Base-by-base conservation (phyloP, 768 basidiomycete species). In the Leccinum fibrillosum region DNA sequence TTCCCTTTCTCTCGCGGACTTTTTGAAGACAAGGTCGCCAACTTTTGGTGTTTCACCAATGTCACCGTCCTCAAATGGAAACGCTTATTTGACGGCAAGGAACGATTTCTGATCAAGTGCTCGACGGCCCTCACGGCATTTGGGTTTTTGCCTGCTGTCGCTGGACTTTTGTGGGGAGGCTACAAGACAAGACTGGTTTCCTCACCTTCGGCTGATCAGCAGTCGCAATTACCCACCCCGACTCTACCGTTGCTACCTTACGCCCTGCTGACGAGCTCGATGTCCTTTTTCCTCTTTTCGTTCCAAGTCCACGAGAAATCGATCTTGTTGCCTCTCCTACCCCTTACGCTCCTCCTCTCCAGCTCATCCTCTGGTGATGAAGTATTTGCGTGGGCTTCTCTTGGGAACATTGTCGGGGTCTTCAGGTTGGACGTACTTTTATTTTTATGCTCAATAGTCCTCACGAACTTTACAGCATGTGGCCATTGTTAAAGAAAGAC, bases 231-330 rank as follows among this genome's bases (percentile, higher is more conserved):
- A 28, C 78, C 79, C 9, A 76, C 83, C 0, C 82, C 83, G 5
- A 79, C 89, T 26, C 73, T 89, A 23, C 79, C 84, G 0, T 76
- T 98, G 2, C 79, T 98, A 4, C 90, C 89, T 0, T 89, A 91
- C 62, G 86, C 90, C 2, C 78, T 97, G 26, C 81, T 94, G 59
- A 86, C 84, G 7, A 86, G 85, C 1, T 89, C 91, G 0, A 82
- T 98, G 78, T 89, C 94, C 9, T 97, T 98, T 80, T 98, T 96
- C 76, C 78, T 98, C 32, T 95, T 96, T 77, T 94, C 94, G 6
- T 96, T 96, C 73, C 94, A 97, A 67, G 94, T 95, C 39, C 95
- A 97, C 72, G 95, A 98, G 72, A 98, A 97, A 78, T 88, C 89
- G 3, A 90, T 98, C 42, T 69, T 97, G 17, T 68, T 98, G 1